phyloP scores from a whole-genome alignment of 306 rosid species.

The Dalbergia cochinchinensis region DNA sequence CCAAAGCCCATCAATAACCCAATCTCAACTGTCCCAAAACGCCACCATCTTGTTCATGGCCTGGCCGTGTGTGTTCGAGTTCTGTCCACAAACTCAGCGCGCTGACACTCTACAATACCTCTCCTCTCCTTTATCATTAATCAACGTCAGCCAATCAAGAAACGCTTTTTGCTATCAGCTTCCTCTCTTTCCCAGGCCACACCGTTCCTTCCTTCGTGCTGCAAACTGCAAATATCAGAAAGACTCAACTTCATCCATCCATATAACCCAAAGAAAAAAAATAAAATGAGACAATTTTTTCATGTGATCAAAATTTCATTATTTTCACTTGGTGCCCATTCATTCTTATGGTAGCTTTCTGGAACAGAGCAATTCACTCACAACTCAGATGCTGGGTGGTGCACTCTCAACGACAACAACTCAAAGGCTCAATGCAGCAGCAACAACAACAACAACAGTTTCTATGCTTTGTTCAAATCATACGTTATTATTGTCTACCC shows the following conservation, averaged over 20 bases:
- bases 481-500: slow-evolving; percentile 52
- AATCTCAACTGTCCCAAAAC: not conserved
- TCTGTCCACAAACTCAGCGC: slow-evolving; percentile 52
- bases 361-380: slow-evolving; percentile 8
- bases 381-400: slow-evolving; percentile 72
- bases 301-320: not conserved
- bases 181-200: not conserved
- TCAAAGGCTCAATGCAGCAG: not conserved
- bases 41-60: not conserved
- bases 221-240: slow-evolving; percentile 18
- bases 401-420: slow-evolving; percentile 51
- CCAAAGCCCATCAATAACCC: slow-evolving; percentile 21
- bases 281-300: not conserved
- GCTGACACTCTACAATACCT: not conserved
- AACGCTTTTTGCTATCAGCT: slow-evolving; percentile 24
- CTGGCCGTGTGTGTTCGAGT: slow-evolving; percentile 15
- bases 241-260: slow-evolving; percentile 17
- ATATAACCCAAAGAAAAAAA: not conserved
- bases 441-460: slow-evolving; percentile 44
- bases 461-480: slow-evolving; percentile 48
- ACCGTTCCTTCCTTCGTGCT: not conserved
- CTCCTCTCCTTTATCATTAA: slow-evolving; percentile 21
- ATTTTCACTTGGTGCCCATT: slow-evolving; percentile 17
- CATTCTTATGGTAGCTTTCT: slow-evolving; percentile 43
- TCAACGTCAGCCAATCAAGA: slow-evolving; percentile 53